phyloP scores from a whole-genome alignment of 1,284 basidiomycete species.

The Ganoderma sinense region DNA sequence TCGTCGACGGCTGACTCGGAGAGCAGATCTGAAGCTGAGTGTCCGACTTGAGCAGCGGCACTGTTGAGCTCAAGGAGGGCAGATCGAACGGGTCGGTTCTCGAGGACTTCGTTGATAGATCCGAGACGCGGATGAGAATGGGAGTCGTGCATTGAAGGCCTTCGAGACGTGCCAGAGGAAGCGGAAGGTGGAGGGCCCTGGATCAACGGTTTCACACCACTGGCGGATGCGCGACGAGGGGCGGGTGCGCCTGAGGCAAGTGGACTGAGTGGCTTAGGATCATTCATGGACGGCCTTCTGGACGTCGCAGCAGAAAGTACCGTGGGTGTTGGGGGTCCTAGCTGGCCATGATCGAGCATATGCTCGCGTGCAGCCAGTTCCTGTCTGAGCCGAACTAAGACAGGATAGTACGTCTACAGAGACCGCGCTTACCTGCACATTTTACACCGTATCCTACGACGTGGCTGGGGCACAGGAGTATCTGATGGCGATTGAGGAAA shows the following conservation, averaged over 20 bases:
- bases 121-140: constrained; percentile 34
- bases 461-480: constrained; percentile 69
- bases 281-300: constrained; percentile 51
- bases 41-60: constrained; percentile 39
- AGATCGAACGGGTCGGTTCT: constrained; percentile 30
- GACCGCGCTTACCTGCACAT: constrained; percentile 77
- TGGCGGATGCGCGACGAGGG: constrained; percentile 18
- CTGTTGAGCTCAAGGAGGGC: constrained; percentile 35
- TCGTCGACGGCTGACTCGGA: constrained; percentile 54
- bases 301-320: constrained; percentile 57
- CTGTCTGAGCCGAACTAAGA: constrained; percentile 53
- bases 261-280: constrained; percentile 29
- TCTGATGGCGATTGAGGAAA: constrained; percentile 73
- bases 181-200: constrained; percentile 23
- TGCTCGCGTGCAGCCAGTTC: constrained; percentile 90
- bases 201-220: constrained; percentile 15
- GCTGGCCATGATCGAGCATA: constrained; percentile 89
- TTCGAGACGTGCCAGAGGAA: constrained; percentile 33
- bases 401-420: neutral
- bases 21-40: constrained; percentile 46
- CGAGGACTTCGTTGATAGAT: constrained; percentile 35
- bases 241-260: constrained; percentile 19
- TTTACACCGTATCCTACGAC: constrained; percentile 84
- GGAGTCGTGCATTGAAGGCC: constrained; percentile 29
- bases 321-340: constrained; percentile 69